phyloP scores from a whole-genome alignment of 768 basidiomycete genomes.

The Boletus tomentosulus region DNA sequence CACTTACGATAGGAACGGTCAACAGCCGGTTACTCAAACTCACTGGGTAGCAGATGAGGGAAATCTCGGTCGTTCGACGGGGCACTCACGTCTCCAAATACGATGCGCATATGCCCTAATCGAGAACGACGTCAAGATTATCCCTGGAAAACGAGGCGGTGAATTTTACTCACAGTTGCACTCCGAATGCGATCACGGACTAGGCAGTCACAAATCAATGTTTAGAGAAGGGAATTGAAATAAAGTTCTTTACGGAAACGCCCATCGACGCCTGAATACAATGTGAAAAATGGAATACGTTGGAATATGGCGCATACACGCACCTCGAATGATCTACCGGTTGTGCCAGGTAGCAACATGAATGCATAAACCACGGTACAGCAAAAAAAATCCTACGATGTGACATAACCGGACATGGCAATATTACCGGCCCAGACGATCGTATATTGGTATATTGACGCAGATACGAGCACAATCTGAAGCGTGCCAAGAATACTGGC shows the following conservation, averaged over 20 bases:
- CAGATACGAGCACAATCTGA: constrained; percentile 28
- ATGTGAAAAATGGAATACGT: not conserved
- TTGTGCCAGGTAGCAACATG: not conserved
- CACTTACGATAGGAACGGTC: constrained; percentile 32
- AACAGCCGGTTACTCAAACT: constrained; percentile 29
- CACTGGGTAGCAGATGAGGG: constrained; percentile 18
- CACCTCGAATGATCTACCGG: constrained; percentile 24
- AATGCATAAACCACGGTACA: not conserved
- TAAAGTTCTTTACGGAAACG: constrained; percentile 22
- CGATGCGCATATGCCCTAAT: constrained; percentile 35
- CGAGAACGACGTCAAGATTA: constrained; percentile 3
- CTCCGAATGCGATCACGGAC: constrained; percentile 34
- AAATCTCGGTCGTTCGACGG: not conserved
- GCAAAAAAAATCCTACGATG: constrained; percentile 15
- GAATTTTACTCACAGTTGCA: constrained; percentile 29
- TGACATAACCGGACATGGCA: constrained; percentile 25
- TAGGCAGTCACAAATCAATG: not conserved
- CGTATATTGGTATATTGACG: constrained; percentile 31
- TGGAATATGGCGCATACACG: constrained; percentile 4
- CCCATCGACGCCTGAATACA: constrained; percentile 33
- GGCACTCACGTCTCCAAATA: constrained; percentile 33
- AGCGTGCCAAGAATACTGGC: constrained; percentile 25
- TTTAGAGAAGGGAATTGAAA: not conserved
- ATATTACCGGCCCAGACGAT: constrained; percentile 26
- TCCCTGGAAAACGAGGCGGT: not conserved